phyloP scores from a whole-genome alignment of 257 asterid genomes.

The Salvia splendens region DNA sequence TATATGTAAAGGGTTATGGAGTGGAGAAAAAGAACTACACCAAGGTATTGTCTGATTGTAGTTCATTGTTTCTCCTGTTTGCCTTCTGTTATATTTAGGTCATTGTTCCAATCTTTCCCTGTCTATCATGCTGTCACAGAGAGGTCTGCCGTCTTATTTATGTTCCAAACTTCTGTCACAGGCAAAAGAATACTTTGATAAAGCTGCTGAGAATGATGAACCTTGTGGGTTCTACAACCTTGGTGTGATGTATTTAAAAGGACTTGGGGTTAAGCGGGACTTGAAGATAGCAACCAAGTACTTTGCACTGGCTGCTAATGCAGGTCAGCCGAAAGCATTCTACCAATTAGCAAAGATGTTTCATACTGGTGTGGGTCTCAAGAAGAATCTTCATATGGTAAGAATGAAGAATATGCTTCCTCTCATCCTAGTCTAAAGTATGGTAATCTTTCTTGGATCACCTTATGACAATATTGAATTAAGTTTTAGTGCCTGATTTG shows the following conservation, averaged over 20 bases:
- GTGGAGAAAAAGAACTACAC: conserved; percentile 87
- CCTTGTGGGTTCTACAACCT: conserved; percentile 95
- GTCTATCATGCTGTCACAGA: neutral
- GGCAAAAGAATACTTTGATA: conserved; percentile 95
- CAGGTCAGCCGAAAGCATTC: conserved; percentile 94
- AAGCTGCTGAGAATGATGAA: conserved; percentile 90
- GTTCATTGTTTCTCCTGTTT: conserved; percentile 1
- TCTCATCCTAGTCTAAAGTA: neutral
- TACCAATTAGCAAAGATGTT: conserved; percentile 98
- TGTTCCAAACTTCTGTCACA: conserved; percentile 37
- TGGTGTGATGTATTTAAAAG: conserved; percentile 87
- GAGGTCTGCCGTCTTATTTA: conserved; percentile 2
- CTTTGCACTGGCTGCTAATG: conserved; percentile 72
- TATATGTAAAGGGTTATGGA: conserved; percentile 92
- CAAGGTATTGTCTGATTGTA: conserved; percentile 47
- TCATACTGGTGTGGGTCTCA: conserved; percentile 88
- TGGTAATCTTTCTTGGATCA: neutral
- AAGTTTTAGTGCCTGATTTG: conserved; percentile 4
- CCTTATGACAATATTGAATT: conserved; percentile 4
- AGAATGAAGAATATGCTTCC: conserved; percentile 34
- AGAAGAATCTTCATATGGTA: conserved; percentile 88
- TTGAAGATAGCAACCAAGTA: conserved; percentile 65
- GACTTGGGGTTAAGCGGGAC: conserved; percentile 90
- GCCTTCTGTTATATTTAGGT: neutral
- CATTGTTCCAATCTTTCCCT: neutral